These are phyloP conservation scores for Sporisorium iseilematis-ciliati DNA, from an alignment of 1,284 basidiomycete species.

Conservation along the genomic window DNA sequence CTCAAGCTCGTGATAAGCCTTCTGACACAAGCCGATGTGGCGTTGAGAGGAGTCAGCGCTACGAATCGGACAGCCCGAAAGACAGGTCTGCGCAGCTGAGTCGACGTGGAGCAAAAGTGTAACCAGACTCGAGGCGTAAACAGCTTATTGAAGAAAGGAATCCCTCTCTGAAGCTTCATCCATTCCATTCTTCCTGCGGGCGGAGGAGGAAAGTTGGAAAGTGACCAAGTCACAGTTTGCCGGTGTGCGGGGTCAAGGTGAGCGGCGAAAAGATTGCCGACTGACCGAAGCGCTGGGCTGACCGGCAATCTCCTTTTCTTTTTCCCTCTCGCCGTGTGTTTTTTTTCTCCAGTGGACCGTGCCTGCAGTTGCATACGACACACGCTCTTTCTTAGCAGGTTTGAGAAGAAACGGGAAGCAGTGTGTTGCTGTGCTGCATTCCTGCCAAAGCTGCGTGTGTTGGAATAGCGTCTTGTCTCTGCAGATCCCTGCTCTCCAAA, in stretches of 20 bases:
- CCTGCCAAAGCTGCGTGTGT: constrained; percentile 7
- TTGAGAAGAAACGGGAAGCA: not conserved
- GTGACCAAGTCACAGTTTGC: constrained; percentile 22
- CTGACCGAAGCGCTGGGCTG: constrained; percentile 7
- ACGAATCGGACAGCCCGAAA: not conserved
- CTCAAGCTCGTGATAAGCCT: not conserved
- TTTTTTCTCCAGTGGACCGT: constrained; percentile 17
- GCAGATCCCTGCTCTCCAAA: not conserved
- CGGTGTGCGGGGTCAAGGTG: constrained; percentile 28
- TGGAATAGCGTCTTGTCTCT: not conserved
- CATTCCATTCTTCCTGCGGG: too few species aligned
- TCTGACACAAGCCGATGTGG: not conserved
- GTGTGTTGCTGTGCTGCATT: constrained; percentile 3
- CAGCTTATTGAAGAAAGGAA: not conserved
- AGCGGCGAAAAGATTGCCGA: constrained; percentile 43
- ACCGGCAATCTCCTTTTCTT: constrained; percentile 35
- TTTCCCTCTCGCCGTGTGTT: not conserved
- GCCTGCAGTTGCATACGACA: constrained; percentile 21
- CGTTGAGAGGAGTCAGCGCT: not conserved
- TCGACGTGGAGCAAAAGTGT: not conserved
- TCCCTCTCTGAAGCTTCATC: too few species aligned
- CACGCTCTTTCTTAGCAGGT: constrained; percentile 10
- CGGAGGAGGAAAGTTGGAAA: too few species aligned
- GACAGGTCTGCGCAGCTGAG: not conserved
- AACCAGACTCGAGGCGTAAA: not conserved